These are phyloP conservation scores for Irpex sp. DNA, from an alignment of 1,284 basidiomycete genomes.

Conservation along the genomic window DNA sequence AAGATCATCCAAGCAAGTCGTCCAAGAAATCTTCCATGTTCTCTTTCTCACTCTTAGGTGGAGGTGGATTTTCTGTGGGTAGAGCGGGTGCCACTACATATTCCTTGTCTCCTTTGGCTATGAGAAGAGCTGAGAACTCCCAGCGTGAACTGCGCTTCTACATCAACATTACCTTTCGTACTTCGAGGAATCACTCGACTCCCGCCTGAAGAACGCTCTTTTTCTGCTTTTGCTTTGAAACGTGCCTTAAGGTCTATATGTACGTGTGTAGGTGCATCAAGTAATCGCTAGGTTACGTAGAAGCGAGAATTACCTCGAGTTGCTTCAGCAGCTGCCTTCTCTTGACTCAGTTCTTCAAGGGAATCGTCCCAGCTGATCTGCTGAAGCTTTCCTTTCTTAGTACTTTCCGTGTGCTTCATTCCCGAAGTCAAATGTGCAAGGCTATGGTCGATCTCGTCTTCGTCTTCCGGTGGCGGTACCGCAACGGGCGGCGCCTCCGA, in stretches of 20 bases:
- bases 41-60: slow-evolving; percentile 44
- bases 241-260: slow-evolving; percentile 61
- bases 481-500: slow-evolving; percentile 25
- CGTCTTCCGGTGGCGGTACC: slow-evolving; percentile 34
- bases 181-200: slow-evolving; percentile 29
- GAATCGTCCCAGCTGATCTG: slow-evolving; percentile 64
- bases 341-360: slow-evolving; percentile 59
- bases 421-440: slow-evolving; percentile 47
- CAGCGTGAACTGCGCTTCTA: not conserved
- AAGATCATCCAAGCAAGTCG: slow-evolving; percentile 42
- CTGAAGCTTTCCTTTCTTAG: slow-evolving; percentile 61
- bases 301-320: slow-evolving; percentile 49
- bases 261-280: not conserved
- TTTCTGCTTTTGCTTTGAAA: slow-evolving; percentile 58
- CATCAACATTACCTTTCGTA: slow-evolving; percentile 25
- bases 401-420: slow-evolving; percentile 20
- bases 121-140: not conserved
- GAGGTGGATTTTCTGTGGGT: slow-evolving; percentile 30
- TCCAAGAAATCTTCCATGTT: slow-evolving; percentile 76
- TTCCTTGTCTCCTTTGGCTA: slow-evolving; percentile 21
- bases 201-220: slow-evolving; percentile 20
- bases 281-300: not conserved
- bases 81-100: slow-evolving; percentile 56
- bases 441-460: slow-evolving; percentile 60
- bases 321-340: slow-evolving; percentile 71